phyloP scores from a whole-genome alignment of 192 early-diverging fungal species.

The Coemansia sp. region DNA sequence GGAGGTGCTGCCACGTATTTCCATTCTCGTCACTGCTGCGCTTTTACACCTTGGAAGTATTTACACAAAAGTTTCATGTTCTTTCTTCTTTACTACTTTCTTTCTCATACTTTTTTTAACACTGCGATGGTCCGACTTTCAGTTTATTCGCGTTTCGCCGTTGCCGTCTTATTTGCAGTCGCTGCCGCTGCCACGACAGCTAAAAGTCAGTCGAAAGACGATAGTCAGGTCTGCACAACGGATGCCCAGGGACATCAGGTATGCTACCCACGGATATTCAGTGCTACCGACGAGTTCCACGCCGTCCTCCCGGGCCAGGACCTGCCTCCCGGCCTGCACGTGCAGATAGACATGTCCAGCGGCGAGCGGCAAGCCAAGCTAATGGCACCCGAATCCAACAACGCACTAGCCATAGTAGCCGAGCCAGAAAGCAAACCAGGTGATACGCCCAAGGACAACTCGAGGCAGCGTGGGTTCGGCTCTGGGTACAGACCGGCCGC shows the following conservation, averaged over 20 bases:
- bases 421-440: not conserved
- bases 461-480: not conserved
- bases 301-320: slow-evolving; percentile 61
- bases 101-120: not conserved
- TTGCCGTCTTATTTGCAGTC: not conserved
- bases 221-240: slow-evolving; percentile 25
- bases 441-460: not conserved
- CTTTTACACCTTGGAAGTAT: not conserved
- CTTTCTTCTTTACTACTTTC: not conserved
- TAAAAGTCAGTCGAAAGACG: not conserved
- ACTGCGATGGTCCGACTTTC: slow-evolving; percentile 11
- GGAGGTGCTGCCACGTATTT: not conserved
- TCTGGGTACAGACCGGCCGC: not conserved
- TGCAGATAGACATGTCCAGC: slow-evolving; percentile 63
- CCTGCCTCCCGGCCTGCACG: slow-evolving; percentile 62
- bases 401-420: not conserved
- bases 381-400: slow-evolving; percentile 32
- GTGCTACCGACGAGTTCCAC: slow-evolving; percentile 61
- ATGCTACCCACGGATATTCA: slow-evolving; percentile 63
- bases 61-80: not conserved
- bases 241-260: slow-evolving; percentile 25
- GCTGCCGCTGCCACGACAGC: slow-evolving; percentile 3
- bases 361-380: slow-evolving; percentile 60
- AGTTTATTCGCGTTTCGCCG: not conserved
- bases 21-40: not conserved